Evolutionary conservation across 768 basidiomycete genomes (phyloP), one percentile per base, ranked within the genome.

Genomic region (Lentinula sp.): DNA sequence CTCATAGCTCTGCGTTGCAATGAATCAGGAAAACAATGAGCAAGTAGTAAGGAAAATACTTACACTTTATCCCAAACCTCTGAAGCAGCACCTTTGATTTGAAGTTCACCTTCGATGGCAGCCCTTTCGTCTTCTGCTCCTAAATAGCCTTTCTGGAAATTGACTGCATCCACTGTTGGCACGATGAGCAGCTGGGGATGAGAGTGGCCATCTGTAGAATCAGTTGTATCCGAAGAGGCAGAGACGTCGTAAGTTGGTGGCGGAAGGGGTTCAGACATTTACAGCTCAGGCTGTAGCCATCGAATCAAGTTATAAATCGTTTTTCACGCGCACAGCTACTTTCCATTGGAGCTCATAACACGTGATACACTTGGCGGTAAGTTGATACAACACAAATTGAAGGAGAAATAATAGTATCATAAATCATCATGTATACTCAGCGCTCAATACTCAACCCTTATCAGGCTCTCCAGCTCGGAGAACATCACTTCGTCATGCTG

Each of bases 81-180:
- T 57, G 78, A 74, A 60, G 81, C 39, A 57, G 79, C 78, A 60
- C 84, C 88, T 73, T 94, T 95, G 65, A 94, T 77, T 70, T 94
- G 93, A 16, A 95, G 78, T 69, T 94, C 93, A 51, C 93, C 93
- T 68, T 93, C 92, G 57, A 95, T 83, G 8, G 90, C 87, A 13
- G 92, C 90, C 62, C 79, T 81, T 71, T 93, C 92, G 56, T 83
- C 89, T 60, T 92, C 90, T 23, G 87, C 89, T 55, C 93, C 93
- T 7, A 95, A 78, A 70, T 83, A 91, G 10, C 93, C 93, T 67
- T 86, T 89, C 74, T 95, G 93, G 67, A 95, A 95, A 70, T 85
- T 83, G 60, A 89, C 76, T 21, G 85, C 79, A 70, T 89, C 83
- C 53, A 81, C 76, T 13, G 84, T 79, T 0, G 93, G 93, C 11